These are phyloP conservation scores for Ehretia macrophylla DNA, from an alignment of 257 asterid species.

Conservation along the genomic window DNA sequence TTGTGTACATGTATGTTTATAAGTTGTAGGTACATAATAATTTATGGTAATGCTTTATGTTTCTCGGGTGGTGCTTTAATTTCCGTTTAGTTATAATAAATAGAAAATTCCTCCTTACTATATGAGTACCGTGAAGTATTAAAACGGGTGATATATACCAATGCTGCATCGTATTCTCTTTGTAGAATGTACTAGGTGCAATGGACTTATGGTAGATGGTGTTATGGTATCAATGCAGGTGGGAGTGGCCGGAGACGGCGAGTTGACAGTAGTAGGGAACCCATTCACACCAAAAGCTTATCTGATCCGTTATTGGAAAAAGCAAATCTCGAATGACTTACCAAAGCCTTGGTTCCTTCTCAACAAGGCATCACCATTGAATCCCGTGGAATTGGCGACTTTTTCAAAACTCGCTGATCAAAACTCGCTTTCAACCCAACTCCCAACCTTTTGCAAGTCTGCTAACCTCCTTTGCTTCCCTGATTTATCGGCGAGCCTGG, in stretches of 20 bases:
- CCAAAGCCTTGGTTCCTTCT: slow-evolving; percentile 30
- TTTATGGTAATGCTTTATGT: too few species aligned
- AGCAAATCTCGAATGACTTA: slow-evolving; percentile 22
- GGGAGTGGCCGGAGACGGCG: slow-evolving; percentile 6
- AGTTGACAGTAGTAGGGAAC: slow-evolving; percentile 15
- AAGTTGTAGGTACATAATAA: too few species aligned
- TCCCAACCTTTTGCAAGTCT: slow-evolving; percentile 54
- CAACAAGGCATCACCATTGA: slow-evolving; percentile 26
- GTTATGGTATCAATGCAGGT: slow-evolving; percentile 17
- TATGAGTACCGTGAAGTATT: too few species aligned
- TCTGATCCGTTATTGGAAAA: slow-evolving; percentile 31
- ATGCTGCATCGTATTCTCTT: too few species aligned
- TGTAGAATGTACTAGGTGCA: too few species aligned
- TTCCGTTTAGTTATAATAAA: too few species aligned
- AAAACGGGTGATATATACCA: too few species aligned
- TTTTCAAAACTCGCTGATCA: slow-evolving; percentile 46
- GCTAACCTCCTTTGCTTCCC: slow-evolving; percentile 69
- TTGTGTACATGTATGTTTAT: too few species aligned
- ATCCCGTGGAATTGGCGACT: slow-evolving; percentile 22
- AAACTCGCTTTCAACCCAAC: slow-evolving; percentile 50
- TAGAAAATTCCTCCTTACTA: too few species aligned
- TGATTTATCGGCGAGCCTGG: slow-evolving; percentile 47
- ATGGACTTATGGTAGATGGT: background rate
- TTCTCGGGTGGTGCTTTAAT: too few species aligned
- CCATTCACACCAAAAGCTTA: slow-evolving; percentile 31